Base-by-base conservation (phyloP, 2,329 filamentous ascomycete genomes). In the Xylariaceae sp. region DNA sequence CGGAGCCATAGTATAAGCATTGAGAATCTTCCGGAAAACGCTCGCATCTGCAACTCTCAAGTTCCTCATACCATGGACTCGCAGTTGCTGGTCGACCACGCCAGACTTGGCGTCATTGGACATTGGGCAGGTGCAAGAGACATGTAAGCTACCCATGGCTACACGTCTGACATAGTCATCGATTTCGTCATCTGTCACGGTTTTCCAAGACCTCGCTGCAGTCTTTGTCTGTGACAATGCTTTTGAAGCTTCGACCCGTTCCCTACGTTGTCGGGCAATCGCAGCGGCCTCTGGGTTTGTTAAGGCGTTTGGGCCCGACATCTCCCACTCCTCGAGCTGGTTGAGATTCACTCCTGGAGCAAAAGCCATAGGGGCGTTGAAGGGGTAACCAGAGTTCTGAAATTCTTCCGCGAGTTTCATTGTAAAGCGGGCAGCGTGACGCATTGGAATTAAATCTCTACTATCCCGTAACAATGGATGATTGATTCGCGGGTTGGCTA, bases 11-110 rank as follows among this genome's bases (percentile, higher is more conserved):
- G 58, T 59, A 43, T 65, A 60, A 6, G 48, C 54, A 39, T 55
- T 58, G 1, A 63, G 54, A 4, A 62, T 55, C 23, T 41, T 47
- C 2, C 64, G 64, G 21, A 66, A 60, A 3, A 64, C 59, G 22
- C 63, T 66, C 2, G 50, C 38, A 40, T 53, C 48, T 1, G 48
- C 44, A 8, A 53, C 27, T 1, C 48, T 12, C 17, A 50, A 17
- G 22, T 53, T 53, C 7, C 3, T 38, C 11, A 53, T 29, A 2
- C 50, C 48, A 21, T 53, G 37, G 11, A 50, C 48, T 6, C 45
- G 41, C 1, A 53, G 50, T 22, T 34, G 21, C 6, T 50, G 27
- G 22, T 53, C 48, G 1, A 50, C 50, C 3, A 53, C 50, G 2
- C 50, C 48, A 22, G 22, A 19, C 8, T 36, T 22, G 19, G 19